A percentile compares a stretch with the other conserved stretches of the same genome.
Conservation (phyloP, 139 green algal genomes). For the Chara braunii region DNA sequence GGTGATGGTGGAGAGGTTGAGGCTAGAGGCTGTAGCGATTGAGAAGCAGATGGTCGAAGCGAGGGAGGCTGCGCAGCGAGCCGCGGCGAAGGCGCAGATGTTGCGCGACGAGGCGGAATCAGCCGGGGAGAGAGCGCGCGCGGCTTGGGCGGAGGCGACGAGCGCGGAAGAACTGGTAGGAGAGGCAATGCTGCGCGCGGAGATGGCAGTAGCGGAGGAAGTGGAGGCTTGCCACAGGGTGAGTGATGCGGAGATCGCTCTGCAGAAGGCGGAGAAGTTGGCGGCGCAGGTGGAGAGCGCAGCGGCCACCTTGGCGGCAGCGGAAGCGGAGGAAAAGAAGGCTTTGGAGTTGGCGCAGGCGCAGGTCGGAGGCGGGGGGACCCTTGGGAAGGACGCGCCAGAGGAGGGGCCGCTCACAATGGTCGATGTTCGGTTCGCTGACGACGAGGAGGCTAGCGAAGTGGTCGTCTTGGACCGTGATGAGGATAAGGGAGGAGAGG, state of each 20-base stretch:
- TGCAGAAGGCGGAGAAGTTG: conserved; percentile 29
- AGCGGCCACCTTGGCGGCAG: too few relatives aligned
- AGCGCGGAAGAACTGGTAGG: conserved; percentile 18
- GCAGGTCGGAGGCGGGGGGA: neutral
- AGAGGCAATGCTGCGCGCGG: conserved; percentile 14
- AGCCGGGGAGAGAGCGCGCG: conserved; percentile 3
- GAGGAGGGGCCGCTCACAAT: neutral
- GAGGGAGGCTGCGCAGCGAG: conserved; percentile 1
- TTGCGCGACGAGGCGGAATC: too few relatives aligned
- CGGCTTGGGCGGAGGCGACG: too few relatives aligned
- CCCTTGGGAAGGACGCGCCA: neutral
- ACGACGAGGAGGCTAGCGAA: too few relatives aligned
- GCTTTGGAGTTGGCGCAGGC: neutral
- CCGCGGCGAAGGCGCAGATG: neutral
- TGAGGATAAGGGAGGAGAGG: too few relatives aligned
- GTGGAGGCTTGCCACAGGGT: conserved; percentile 18
- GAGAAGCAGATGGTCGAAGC: conserved; percentile 20
- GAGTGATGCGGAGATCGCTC: conserved; percentile 15
- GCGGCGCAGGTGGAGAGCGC: conserved; percentile 6
- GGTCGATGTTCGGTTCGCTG: neutral
- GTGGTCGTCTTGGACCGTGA: too few relatives aligned
- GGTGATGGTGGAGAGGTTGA: neutral
- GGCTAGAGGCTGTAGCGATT: neutral
- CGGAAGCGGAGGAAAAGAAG: neutral
- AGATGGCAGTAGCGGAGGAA: conserved; percentile 21